phyloP scores from a whole-genome alignment of 371 early-diverging fungal species.

The Basidiobolus meristosporus region DNA sequence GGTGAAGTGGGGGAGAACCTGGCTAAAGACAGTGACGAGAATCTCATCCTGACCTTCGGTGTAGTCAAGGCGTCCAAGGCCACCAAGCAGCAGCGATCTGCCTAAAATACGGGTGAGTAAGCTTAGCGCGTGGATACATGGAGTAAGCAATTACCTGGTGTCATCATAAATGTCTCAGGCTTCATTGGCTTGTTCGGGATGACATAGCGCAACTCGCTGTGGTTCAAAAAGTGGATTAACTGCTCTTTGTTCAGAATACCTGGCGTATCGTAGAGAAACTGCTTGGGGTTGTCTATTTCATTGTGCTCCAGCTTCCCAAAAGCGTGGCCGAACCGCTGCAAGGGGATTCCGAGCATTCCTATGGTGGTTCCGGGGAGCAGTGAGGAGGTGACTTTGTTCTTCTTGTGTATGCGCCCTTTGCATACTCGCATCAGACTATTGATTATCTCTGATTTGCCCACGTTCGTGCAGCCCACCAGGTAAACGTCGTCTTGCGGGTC shows the following conservation, averaged over 20 bases:
- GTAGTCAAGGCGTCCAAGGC: constrained; percentile 36
- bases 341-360: constrained; percentile 29
- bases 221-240: constrained; percentile 17
- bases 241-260: constrained; percentile 38
- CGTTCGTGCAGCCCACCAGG: constrained; percentile 46
- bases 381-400: constrained; percentile 32
- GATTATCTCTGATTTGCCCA: constrained; percentile 48
- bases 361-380: constrained; percentile 51
- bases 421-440: constrained; percentile 26
- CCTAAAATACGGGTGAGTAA: constrained; percentile 6
- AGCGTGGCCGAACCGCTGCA: constrained; percentile 20
- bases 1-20: constrained; percentile 30
- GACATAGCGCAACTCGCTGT: constrained; percentile 22
- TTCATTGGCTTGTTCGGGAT: constrained; percentile 16
- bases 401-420: constrained; percentile 15
- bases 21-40: constrained; percentile 29
- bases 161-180: constrained; percentile 29
- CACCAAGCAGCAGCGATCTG: constrained; percentile 32
- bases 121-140: neutral
- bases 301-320: constrained; percentile 2
- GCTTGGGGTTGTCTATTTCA: constrained; percentile 9
- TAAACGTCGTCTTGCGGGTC: constrained; percentile 37
- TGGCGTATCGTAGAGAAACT: constrained; percentile 40
- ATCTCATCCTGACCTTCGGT: constrained; percentile 18
- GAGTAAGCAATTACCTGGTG: constrained; percentile 10